Percentiles rank a stretch among this genome's conserved stretches.
Evolutionary conservation across 306 rosid species (phyloP).

Genomic region (Quercus agrifolia): DNA sequence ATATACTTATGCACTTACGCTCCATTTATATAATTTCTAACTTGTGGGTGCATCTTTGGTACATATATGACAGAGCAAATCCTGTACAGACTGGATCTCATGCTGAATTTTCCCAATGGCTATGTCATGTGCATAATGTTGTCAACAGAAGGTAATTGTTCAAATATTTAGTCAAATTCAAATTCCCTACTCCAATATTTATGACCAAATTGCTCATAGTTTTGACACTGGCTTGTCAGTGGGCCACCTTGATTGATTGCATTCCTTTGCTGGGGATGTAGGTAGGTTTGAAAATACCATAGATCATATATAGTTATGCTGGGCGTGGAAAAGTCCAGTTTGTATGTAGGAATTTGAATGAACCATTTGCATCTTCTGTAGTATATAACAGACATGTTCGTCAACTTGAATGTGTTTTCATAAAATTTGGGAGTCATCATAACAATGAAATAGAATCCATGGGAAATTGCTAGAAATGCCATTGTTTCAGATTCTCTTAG

Average conservation of each 20-base stretch:
- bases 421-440: neutral
- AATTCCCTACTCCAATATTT: neutral
- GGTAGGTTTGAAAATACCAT: neutral
- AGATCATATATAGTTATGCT: no score
- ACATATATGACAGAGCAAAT: slow-evolving; percentile 58
- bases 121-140: slow-evolving; percentile 79
- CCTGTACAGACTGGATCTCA: slow-evolving; percentile 85
- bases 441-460: neutral
- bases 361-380: neutral
- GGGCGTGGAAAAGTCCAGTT: neutral
- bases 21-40: neutral
- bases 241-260: neutral
- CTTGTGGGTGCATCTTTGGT: neutral
- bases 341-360: neutral
- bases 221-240: neutral
- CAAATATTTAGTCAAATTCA: neutral
- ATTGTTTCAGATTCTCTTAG: no score
- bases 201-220: neutral
- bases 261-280: neutral
- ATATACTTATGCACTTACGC: no score
- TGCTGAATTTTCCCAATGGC: slow-evolving; percentile 68
- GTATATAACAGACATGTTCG: neutral
- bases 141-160: slow-evolving; percentile 73
- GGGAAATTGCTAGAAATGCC: neutral
- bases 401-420: neutral